Evolutionary conservation across 192 early-diverging fungal species (phyloP), one percentile per base, ranked within the genome.

Genomic region (Lunasporangiospora selenospora): DNA sequence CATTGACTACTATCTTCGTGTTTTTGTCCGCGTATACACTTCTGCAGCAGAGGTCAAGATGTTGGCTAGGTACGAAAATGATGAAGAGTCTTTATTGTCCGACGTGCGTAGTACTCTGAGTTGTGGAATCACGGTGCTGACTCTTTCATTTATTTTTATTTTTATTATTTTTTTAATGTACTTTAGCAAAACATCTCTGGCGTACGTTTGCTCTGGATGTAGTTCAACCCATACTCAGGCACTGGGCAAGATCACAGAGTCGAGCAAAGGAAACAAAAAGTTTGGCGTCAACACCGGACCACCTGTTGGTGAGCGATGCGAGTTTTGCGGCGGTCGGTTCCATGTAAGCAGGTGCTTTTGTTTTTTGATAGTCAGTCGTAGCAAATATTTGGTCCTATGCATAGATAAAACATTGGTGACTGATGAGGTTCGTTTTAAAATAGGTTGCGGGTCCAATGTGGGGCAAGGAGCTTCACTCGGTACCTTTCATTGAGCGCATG

Each of bases 1-100:
- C 78, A 99, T 99, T 30, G 98, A 99, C 76, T 99, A 96, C 65
- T 99, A 99, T 73, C 84, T 98, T 23, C 86, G 98, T 39, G 85
- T 99, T 11, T 99, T 99, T 82, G 93, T 99, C 31, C 86, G 92
- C 15, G 93, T 99, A 6, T 83, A 87, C 47, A 80, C 86, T 31
- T 92, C 87, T 19, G 78, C 95, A 1, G 60, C 80, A 21, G 57
- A 89, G 65, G 86, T 89, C 34, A 98, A 98, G 70, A 82, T 83
- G 47, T 79, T 86, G 15, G 88, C 89, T 16, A 83, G 87, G 88
- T 88, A 88, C 64, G 45, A 54, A 4, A 31, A 18, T 0, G 9
- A 53, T 3, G 1, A 19, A 6, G 24, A 4, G 13, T 3, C 38
- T 53, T 53, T 38, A 7, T 18, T 38, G 19, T 0, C 24, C 38